Percentiles rank a stretch among this genome's conserved stretches.
Evolutionary conservation across 2,329 filamentous ascomycete species (phyloP).

Genomic region (Juglanconis oblonga): DNA sequence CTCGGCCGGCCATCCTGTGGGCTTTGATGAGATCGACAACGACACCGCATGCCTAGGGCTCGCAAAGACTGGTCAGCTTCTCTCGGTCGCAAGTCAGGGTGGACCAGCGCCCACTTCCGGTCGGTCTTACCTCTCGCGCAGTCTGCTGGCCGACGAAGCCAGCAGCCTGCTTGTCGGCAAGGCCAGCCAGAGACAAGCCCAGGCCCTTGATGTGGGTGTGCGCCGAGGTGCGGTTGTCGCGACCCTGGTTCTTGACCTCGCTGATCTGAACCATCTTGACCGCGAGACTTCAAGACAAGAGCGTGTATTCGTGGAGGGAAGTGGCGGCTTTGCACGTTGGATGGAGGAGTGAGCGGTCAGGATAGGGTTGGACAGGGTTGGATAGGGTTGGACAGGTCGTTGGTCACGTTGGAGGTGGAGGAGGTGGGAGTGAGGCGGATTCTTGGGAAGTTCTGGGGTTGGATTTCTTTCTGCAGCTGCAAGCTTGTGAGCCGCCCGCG

Average conservation of each 20-base stretch:
- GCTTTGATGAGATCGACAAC: conserved; percentile 93
- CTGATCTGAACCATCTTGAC: conserved; percentile 80
- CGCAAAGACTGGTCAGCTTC: conserved; percentile 2
- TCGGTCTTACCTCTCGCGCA: conserved; percentile 73
- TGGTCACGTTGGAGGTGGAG: conserved; percentile 15
- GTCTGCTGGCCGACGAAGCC: conserved; percentile 88
- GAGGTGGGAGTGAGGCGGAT: conserved; percentile 12
- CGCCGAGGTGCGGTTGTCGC: conserved; percentile 92
- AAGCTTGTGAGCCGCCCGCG: conserved; percentile 3
- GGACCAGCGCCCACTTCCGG: neutral
- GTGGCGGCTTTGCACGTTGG: no score
- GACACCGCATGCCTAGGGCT: conserved; percentile 79
- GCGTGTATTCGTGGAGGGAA: neutral
- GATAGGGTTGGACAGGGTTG: neutral
- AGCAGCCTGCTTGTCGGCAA: conserved; percentile 71
- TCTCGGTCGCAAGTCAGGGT: neutral
- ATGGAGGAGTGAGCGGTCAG: neutral
- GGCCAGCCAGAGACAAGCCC: conserved; percentile 81
- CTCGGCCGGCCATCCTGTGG: conserved; percentile 96
- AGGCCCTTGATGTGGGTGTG: conserved; percentile 98
- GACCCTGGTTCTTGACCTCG: conserved; percentile 90
- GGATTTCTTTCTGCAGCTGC: neutral
- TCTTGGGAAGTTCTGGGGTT: conserved; percentile 3
- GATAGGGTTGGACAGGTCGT: neutral
- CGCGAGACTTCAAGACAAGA: conserved; percentile 19